A percentile compares a stretch with the other conserved stretches of the same genome.
Conservation (phyloP, 1,284 basidiomycete genomes). For the Tilletia indica region DNA sequence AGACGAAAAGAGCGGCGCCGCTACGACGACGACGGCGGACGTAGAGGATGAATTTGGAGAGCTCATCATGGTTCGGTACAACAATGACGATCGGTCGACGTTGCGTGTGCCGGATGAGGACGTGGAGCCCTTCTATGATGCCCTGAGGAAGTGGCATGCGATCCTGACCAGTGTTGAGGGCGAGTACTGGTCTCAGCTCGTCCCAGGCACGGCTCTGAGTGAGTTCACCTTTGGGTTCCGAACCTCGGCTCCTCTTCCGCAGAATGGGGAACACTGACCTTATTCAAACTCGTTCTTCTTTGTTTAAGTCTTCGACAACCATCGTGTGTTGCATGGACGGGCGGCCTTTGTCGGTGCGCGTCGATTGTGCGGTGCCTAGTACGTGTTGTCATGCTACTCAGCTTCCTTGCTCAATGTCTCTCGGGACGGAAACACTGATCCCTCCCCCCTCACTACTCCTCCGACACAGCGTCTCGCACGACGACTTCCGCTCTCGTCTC, state of each 20-base stretch:
- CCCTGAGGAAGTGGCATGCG: constrained; percentile 71
- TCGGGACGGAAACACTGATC: too few relatives aligned
- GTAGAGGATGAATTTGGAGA: constrained; percentile 61
- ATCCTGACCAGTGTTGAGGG: constrained; percentile 75
- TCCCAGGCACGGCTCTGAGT: constrained; percentile 81
- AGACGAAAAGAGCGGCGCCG: background rate
- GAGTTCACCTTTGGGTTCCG: constrained; percentile 54
- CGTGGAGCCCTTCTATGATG: constrained; percentile 68
- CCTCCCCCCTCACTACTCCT: too few relatives aligned
- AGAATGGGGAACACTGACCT: background rate
- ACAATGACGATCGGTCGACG: constrained; percentile 77
- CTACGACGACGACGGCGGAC: background rate
- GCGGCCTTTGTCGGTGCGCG: constrained; percentile 82
- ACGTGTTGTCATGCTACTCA: background rate
- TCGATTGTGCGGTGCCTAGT: constrained; percentile 93
- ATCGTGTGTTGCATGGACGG: constrained; percentile 88
- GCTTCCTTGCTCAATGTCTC: too few relatives aligned
- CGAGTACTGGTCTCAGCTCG: constrained; percentile 86
- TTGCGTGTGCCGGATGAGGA: constrained; percentile 29
- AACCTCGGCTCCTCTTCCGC: too few relatives aligned
- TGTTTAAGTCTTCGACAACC: constrained; percentile 79
- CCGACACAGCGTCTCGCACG: constrained; percentile 31
- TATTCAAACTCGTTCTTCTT: constrained; percentile 18
- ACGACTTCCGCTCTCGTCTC: constrained; percentile 44
- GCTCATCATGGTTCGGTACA: constrained; percentile 81